These are phyloP conservation scores for Radiomyces spectabilis DNA, from an alignment of 192 early-diverging fungal genomes.

Conservation along the genomic window DNA sequence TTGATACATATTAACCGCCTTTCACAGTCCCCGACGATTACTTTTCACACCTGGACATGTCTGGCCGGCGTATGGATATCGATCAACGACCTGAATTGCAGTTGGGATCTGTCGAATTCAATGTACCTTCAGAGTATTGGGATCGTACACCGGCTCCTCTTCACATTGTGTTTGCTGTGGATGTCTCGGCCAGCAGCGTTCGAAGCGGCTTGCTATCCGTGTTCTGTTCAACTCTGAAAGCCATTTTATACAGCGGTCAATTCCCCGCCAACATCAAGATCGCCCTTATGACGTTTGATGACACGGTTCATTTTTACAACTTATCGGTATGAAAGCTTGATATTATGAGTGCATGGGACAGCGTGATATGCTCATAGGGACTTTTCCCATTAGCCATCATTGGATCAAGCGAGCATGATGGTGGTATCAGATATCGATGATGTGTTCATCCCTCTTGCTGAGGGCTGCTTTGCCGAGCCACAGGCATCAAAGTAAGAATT, in stretches of 20 bases:
- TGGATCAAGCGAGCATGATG: slow-evolving; percentile 92
- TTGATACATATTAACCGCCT: neutral
- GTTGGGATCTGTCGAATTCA: slow-evolving; percentile 87
- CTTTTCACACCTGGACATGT: slow-evolving; percentile 94
- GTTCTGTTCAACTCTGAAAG: slow-evolving; percentile 58
- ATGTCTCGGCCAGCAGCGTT: slow-evolving; percentile 84
- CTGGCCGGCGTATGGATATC: slow-evolving; percentile 75
- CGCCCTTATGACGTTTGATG: slow-evolving; percentile 88
- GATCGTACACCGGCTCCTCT: slow-evolving; percentile 58
- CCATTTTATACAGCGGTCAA: slow-evolving; percentile 71
- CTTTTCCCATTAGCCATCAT: slow-evolving; percentile 32
- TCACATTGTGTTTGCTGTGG: slow-evolving; percentile 87
- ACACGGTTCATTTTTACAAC: slow-evolving; percentile 92
- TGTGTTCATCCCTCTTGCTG: slow-evolving; percentile 89
- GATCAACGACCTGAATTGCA: slow-evolving; percentile 83
- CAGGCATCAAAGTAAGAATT: slow-evolving; percentile 54
- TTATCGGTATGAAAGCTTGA: slow-evolving; percentile 50
- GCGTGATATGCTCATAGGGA: too few species aligned
- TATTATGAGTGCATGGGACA: too few species aligned
- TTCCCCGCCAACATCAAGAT: slow-evolving; percentile 49
- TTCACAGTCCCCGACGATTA: slow-evolving; percentile 71
- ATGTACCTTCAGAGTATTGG: slow-evolving; percentile 71
- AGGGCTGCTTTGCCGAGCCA: slow-evolving; percentile 89
- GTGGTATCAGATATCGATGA: slow-evolving; percentile 88
- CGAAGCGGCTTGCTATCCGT: slow-evolving; percentile 75